phyloP scores from a whole-genome alignment of 1,284 basidiomycete species.

The Xerocomus tenax region DNA sequence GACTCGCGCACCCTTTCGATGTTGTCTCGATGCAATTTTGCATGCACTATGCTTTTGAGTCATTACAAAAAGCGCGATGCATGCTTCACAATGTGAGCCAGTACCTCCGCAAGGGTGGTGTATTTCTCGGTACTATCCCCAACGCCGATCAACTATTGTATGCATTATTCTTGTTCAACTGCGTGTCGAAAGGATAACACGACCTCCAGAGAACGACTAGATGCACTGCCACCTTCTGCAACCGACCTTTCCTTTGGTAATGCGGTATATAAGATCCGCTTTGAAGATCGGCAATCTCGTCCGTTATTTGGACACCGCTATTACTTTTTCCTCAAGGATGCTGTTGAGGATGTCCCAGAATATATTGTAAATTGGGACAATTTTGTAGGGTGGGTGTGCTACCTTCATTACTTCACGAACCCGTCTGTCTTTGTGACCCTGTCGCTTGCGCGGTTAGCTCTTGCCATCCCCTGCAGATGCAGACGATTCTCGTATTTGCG shows the following conservation, averaged over 20 bases:
- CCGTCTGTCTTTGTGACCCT: background rate
- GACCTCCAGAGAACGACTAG: constrained; percentile 51
- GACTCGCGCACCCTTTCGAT: constrained; percentile 67
- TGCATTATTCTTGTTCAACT: constrained; percentile 29
- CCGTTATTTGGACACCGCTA: constrained; percentile 86
- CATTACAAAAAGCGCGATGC: constrained; percentile 71
- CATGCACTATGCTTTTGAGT: constrained; percentile 99
- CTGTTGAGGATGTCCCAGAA: constrained; percentile 94
- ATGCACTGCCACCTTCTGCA: constrained; percentile 51
- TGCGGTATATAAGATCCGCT: constrained; percentile 79
- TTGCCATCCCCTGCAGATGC: background rate
- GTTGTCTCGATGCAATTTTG: constrained; percentile 98
- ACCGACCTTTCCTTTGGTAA: constrained; percentile 82
- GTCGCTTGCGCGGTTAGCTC: background rate
- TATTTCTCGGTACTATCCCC: constrained; percentile 92
- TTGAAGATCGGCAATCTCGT: constrained; percentile 59
- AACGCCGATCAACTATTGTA: constrained; percentile 75
- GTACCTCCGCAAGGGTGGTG: constrained; percentile 75
- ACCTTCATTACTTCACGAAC: background rate
- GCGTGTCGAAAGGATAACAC: constrained; percentile 10
- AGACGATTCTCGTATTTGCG: background rate
- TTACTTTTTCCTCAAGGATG: constrained; percentile 88
- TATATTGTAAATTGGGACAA: constrained; percentile 93
- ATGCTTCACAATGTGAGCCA: constrained; percentile 90
- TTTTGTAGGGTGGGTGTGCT: constrained; percentile 66